Percentiles rank a stretch among this genome's conserved stretches.
Evolutionary conservation across 2,329 filamentous ascomycete genomes (phyloP).

Genomic region (Neopestalotiopsis clavispora): DNA sequence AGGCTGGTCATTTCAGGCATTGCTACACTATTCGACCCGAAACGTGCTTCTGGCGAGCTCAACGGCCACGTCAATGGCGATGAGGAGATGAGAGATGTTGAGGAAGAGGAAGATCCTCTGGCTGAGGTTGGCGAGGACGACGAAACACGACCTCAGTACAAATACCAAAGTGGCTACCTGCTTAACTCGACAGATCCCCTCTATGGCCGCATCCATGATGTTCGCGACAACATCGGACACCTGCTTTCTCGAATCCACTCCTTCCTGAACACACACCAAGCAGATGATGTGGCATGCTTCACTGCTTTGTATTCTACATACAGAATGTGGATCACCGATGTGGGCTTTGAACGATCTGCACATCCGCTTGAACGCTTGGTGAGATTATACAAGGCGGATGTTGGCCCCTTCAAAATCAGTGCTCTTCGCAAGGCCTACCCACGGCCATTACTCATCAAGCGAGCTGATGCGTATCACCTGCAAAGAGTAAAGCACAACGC

Average conservation of each 20-base stretch:
- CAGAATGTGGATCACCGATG: slow-evolving; percentile 95
- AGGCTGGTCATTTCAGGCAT: slow-evolving; percentile 90
- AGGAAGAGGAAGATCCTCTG: slow-evolving; percentile 57
- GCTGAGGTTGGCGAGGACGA: slow-evolving; percentile 77
- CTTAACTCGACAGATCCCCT: slow-evolving; percentile 64
- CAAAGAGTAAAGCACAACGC: slow-evolving; percentile 95
- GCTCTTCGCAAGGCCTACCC: slow-evolving; percentile 92
- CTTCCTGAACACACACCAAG: slow-evolving; percentile 82
- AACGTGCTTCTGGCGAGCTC: slow-evolving; percentile 64
- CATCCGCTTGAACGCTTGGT: slow-evolving; percentile 89
- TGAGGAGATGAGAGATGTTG: slow-evolving; percentile 60
- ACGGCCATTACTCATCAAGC: slow-evolving; percentile 85
- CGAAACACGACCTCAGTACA: slow-evolving; percentile 83
- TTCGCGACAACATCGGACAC: slow-evolving; percentile 80
- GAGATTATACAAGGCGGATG: slow-evolving; percentile 83
- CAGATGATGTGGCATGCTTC: slow-evolving; percentile 96
- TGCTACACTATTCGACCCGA: slow-evolving; percentile 85
- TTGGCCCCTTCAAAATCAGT: slow-evolving; percentile 91
- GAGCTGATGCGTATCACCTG: slow-evolving; percentile 93
- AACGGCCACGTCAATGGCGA: slow-evolving; percentile 46
- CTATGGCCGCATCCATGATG: slow-evolving; percentile 78
- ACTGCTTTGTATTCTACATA: slow-evolving; percentile 92
- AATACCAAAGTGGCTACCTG: slow-evolving; percentile 87
- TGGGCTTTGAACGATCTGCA: slow-evolving; percentile 93
- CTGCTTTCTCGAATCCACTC: slow-evolving; percentile 82